Evolutionary conservation across 192 early-diverging fungal species (phyloP), one percentile per base, ranked within the genome.

Genomic region (Coemansia umbellata): DNA sequence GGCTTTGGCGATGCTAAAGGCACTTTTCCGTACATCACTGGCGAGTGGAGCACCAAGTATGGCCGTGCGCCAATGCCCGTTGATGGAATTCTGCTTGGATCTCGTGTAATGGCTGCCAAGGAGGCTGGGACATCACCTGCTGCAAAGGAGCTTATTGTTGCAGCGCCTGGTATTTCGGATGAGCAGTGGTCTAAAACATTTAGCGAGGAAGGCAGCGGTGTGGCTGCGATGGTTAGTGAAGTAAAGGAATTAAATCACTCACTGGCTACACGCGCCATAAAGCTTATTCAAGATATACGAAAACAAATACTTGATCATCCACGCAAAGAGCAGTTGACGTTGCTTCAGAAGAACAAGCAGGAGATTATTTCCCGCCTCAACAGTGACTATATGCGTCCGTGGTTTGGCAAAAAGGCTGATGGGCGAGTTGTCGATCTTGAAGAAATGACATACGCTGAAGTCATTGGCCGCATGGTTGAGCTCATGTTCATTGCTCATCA

Each of bases 401-500:
- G 94, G 94, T 97, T 97, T 70, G 91, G 91, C 37, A 70, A 80
- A 52, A 94, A 92, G 79, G 64, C 77, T 15, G 80, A 84, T 50
- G 90, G 91, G 10, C 60, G 59, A 3, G 76, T 87, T 33, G 87
- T 81, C 19, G 89, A 93, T 60, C 78, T 97, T 43, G 85, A 88
- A 63, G 90, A 93, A 19, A 94, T 97, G 92, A 94, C 94, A 19
- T 97, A 97, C 59, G 73, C 76, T 41, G 90, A 95, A 56, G 88
- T 95, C 18, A 71, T 87, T 14, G 58, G 80, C 55, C 90, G 94
- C 41, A 37, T 92, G 60, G 78, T 93, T 10, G 87, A 89, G 63
- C 81, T 92, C 30, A 63, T 92, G 73, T 95, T 87, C 60, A 72
- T 89, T 44, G 57, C 74, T 39, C 78, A 85, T 44, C 77, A 91